These are phyloP conservation scores for Dichomitus squalens DNA, from an alignment of 1,284 basidiomycete genomes.

Conservation along the genomic window DNA sequence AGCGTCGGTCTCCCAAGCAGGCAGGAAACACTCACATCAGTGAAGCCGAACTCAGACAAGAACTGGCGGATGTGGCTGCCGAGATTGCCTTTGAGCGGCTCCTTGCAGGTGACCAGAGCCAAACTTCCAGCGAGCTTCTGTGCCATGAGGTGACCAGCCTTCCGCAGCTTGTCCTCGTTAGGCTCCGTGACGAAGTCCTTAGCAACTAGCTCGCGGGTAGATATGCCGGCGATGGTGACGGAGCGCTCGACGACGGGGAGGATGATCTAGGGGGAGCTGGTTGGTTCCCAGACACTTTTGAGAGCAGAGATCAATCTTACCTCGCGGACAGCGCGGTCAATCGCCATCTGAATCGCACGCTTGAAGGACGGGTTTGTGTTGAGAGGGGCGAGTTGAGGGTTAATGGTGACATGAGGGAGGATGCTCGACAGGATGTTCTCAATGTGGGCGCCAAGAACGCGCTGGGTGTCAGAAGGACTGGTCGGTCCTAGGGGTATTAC, in stretches of 20 bases:
- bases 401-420: slow-evolving; percentile 79
- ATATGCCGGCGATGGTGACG: slow-evolving; percentile 99
- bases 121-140: slow-evolving; percentile 96
- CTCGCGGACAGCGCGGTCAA: slow-evolving; percentile 95
- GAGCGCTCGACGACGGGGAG: slow-evolving; percentile 97
- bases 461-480: slow-evolving; percentile 58
- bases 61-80: slow-evolving; percentile 86
- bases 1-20: background rate
- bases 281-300: background rate
- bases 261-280: slow-evolving; percentile 67
- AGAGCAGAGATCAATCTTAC: slow-evolving; percentile 40
- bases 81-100: slow-evolving; percentile 93
- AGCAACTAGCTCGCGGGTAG: slow-evolving; percentile 91
- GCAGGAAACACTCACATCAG: slow-evolving; percentile 54
- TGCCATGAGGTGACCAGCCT: slow-evolving; percentile 95
- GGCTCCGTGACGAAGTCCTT: slow-evolving; percentile 98
- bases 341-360: slow-evolving; percentile 88
- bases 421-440: slow-evolving; percentile 81
- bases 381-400: slow-evolving; percentile 70
- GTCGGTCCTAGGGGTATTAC: slow-evolving; percentile 59
- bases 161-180: slow-evolving; percentile 89
- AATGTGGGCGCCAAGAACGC: slow-evolving; percentile 69
- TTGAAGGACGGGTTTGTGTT: slow-evolving; percentile 86
- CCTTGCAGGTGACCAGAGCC: slow-evolving; percentile 98
- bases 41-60: slow-evolving; percentile 85